Percentiles rank a stretch among this genome's conserved stretches.
Conservation (phyloP, 1,284 basidiomycete genomes). For the Earliella scabrosa region DNA sequence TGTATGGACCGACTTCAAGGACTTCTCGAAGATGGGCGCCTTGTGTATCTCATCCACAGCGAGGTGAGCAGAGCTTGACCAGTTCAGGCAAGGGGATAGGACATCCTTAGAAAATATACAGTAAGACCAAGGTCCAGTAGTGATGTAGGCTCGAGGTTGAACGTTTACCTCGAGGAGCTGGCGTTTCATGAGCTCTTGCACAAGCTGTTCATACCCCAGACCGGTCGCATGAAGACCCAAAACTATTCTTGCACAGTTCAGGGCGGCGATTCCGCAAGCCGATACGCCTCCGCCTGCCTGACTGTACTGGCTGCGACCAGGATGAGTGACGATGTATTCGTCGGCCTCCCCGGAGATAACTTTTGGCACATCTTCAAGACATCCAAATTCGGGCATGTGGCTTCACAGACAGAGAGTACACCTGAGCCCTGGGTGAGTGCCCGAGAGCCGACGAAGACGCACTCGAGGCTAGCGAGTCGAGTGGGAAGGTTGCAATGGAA, state of each 20-base stretch:
- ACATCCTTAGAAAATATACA: constrained; percentile 20
- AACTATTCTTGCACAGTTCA: constrained; percentile 61
- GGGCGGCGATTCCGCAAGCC: constrained; percentile 63
- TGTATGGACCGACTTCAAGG: constrained; percentile 43
- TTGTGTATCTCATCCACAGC: constrained; percentile 52
- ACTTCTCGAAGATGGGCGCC: constrained; percentile 40
- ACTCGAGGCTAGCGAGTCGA: too few relatives aligned
- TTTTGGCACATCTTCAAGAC: background rate
- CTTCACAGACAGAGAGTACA: too few relatives aligned
- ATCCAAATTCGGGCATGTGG: background rate
- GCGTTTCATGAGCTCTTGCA: constrained; percentile 13
- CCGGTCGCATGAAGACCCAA: constrained; percentile 32
- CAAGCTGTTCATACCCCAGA: constrained; percentile 3
- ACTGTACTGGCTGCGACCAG: constrained; percentile 29
- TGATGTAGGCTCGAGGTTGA: background rate
- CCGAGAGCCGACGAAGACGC: too few relatives aligned
- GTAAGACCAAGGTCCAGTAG: background rate
- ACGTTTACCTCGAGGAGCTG: constrained; percentile 13
- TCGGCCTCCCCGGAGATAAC: constrained; percentile 7
- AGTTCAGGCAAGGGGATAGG: constrained; percentile 35
- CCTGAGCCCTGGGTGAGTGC: too few relatives aligned
- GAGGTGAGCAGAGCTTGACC: constrained; percentile 56
- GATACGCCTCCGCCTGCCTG: constrained; percentile 35
- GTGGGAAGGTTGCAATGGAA: too few relatives aligned
- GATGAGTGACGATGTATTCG: constrained; percentile 27